Base-by-base conservation (phyloP, 768 basidiomycete species). In the Trametes cinnabarina region DNA sequence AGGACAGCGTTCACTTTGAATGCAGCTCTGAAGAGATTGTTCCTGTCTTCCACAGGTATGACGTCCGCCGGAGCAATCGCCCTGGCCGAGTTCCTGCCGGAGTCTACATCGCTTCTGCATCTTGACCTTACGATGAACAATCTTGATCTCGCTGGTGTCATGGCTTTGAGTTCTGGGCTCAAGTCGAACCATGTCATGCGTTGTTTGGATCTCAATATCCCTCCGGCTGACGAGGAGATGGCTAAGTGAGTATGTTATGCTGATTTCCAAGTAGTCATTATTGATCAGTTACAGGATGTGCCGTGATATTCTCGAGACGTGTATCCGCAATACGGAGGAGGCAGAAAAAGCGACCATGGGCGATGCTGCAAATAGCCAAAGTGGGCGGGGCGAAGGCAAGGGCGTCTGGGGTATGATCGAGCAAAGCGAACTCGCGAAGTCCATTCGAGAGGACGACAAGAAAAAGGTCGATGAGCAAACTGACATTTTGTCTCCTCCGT, bases 81-180 rank as follows among this genome's bases (percentile, higher is more conserved):
- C 0, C 82, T 98, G 2, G 97, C 96, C 2, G 96, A 98, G 71
- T 98, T 97, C 76, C 82, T 98, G 0, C 94, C 95, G 0, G 95
- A 98, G 70, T 87, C 91, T 0, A 82, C 79, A 17, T 89, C 88
- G 0, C 78, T 99, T 4, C 78, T 98, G 0, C 95, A 98, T 71
- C 85, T 99, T 52, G 97, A 98, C 72, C 74, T 97, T 26, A 97
- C 94, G 0, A 75, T 81, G 64, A 96, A 96, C 69, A 72, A 78
- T 6, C 75, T 98, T 30, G 94, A 94, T 67, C 79, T 94, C 34
- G 94, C 95, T 0, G 95, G 92, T 17, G 89, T 97, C 3, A 88
- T 98, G 84, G 97, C 97, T 0, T 82, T 99, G 22, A 88, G 84
- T 53, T 87, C 85, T 2, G 92, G 94, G 0, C 74, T 99, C 48